These are phyloP conservation scores for Lojkania enalia DNA, from an alignment of 2,329 filamentous ascomycete genomes.

Conservation along the genomic window DNA sequence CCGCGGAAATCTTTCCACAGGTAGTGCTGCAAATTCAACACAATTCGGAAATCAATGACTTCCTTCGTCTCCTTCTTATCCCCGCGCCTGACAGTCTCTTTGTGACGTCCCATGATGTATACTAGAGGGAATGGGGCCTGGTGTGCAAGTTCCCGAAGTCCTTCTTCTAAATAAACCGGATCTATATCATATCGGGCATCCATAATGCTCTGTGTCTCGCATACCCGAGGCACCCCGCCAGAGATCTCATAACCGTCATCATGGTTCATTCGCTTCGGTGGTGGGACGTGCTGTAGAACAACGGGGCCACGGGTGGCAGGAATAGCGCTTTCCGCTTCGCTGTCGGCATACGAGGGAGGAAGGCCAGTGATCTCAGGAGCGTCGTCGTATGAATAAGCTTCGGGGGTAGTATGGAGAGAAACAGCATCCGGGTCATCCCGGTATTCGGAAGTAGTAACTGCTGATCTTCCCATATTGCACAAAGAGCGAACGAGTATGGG, in stretches of 20 bases:
- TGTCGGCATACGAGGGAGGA: slow-evolving; percentile 44
- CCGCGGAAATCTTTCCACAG: slow-evolving; percentile 25
- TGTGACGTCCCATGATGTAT: slow-evolving; percentile 45
- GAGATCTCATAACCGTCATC: slow-evolving; percentile 21
- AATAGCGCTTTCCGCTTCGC: slow-evolving; percentile 24
- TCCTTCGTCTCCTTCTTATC: slow-evolving; percentile 42
- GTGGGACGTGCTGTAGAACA: slow-evolving; percentile 30
- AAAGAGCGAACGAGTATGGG: slow-evolving; percentile 9
- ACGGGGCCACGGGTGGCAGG: slow-evolving; percentile 9
- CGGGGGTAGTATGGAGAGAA: slow-evolving; percentile 45
- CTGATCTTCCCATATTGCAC: slow-evolving; percentile 36
- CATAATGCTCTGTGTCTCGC: slow-evolving; percentile 30
- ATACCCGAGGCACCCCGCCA: slow-evolving; percentile 33
- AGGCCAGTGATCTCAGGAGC: slow-evolving; percentile 36
- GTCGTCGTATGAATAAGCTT: slow-evolving; percentile 44
- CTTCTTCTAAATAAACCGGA: slow-evolving; percentile 35
- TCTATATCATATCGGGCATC: slow-evolving; percentile 38
- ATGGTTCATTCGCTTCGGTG: slow-evolving; percentile 33
- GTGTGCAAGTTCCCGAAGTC: slow-evolving; percentile 29
- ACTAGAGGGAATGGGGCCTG: slow-evolving; percentile 39
- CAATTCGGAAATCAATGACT: slow-evolving; percentile 44
- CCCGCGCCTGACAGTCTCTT: slow-evolving; percentile 37
- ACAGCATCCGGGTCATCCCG: slow-evolving; percentile 45
- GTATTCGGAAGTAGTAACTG: slow-evolving; percentile 26
- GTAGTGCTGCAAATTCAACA: slow-evolving; percentile 39